phyloP scores from a whole-genome alignment of 225 moss, liverwort and hornwort species.

The Sphagnum contortum region DNA sequence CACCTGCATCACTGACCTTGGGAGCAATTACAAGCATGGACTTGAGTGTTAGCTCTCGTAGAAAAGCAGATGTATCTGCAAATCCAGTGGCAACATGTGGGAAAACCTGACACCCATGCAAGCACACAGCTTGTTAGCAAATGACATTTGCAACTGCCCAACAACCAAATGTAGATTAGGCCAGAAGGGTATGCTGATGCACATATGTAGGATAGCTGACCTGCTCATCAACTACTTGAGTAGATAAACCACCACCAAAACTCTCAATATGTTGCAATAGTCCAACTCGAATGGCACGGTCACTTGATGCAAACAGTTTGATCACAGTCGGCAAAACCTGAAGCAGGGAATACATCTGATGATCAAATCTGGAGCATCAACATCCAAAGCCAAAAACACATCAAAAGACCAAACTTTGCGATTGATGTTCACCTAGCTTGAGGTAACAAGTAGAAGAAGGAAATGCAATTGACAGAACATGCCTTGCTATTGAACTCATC shows the following conservation, averaged over 20 bases:
- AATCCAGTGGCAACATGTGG: slow-evolving; percentile 91
- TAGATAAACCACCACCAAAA: slow-evolving; percentile 74
- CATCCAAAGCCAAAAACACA: not conserved
- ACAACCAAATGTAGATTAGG: no score
- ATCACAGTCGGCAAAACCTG: slow-evolving; percentile 91
- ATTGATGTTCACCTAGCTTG: no score
- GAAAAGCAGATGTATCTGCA: slow-evolving; percentile 79
- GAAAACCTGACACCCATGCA: slow-evolving; percentile 47
- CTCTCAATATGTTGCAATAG: slow-evolving; percentile 82
- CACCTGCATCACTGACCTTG: slow-evolving; percentile 31
- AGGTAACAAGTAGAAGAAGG: no score
- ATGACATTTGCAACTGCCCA: no score
- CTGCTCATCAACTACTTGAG: slow-evolving; percentile 93
- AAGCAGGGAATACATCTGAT: not conserved
- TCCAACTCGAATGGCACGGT: slow-evolving; percentile 87
- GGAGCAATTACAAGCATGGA: slow-evolving; percentile 91
- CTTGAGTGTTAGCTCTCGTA: slow-evolving; percentile 87
- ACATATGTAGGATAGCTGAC: slow-evolving; percentile 11
- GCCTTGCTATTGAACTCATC: slow-evolving; percentile 88
- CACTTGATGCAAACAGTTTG: slow-evolving; percentile 83
- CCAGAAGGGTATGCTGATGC: no score
- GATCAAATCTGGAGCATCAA: no score
- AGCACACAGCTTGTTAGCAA: no score
- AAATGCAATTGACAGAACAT: not conserved
- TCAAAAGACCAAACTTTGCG: not conserved